phyloP scores from a whole-genome alignment of 768 basidiomycete species.

The Suillus ampliporus region DNA sequence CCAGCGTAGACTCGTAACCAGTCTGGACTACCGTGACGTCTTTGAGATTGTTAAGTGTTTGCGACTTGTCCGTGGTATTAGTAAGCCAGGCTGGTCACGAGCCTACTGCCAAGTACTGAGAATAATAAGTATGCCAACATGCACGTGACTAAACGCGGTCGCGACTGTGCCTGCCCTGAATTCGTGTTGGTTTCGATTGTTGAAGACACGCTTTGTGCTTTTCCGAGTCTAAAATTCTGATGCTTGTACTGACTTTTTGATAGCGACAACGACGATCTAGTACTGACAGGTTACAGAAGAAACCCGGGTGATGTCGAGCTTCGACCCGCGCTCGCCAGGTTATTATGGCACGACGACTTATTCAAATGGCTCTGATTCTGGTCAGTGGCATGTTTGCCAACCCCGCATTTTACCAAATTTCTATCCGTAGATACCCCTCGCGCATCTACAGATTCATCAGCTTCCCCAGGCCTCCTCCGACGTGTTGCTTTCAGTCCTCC shows the following conservation, averaged over 20 bases:
- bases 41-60: too few species aligned
- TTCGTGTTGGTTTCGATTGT: constrained; percentile 23
- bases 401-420: constrained; percentile 11
- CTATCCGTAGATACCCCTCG: constrained; percentile 47
- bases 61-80: too few species aligned
- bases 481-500: constrained; percentile 22
- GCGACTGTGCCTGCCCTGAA: constrained; percentile 48
- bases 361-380: constrained; percentile 58
- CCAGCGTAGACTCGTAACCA: too few species aligned
- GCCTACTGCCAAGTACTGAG: too few species aligned
- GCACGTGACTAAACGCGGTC: constrained; percentile 47
- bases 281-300: constrained; percentile 42
- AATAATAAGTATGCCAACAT: too few species aligned
- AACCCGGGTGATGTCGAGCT: constrained; percentile 23
- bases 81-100: too few species aligned
- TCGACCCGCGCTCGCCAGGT: constrained; percentile 64
- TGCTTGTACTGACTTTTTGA: constrained; percentile 9
- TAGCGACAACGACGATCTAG: constrained; percentile 8
- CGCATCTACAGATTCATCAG: constrained; percentile 47
- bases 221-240: constrained; percentile 26
- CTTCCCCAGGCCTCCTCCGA: constrained; percentile 7
- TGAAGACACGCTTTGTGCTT: constrained; percentile 43
- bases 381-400: constrained; percentile 39
- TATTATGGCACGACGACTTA: constrained; percentile 62
- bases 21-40: too few species aligned